These are phyloP conservation scores for Aspergillus spinulosporus DNA, from an alignment of 2,329 filamentous ascomycete genomes.

Conservation along the genomic window DNA sequence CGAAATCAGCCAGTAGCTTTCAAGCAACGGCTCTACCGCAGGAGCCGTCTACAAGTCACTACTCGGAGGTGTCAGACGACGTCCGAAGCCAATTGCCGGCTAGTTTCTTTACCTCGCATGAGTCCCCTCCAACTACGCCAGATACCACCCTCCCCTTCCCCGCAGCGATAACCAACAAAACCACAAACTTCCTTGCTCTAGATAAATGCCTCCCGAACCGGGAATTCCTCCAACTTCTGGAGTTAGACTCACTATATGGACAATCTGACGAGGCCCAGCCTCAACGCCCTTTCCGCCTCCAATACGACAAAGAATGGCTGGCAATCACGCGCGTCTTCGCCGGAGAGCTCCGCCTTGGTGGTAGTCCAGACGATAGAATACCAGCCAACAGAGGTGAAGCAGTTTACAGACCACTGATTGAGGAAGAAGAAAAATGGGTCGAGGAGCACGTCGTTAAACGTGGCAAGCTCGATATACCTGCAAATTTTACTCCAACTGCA, in stretches of 20 bases:
- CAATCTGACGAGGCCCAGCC: constrained; percentile 17
- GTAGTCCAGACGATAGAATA: constrained; percentile 56
- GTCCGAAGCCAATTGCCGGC: constrained; percentile 74
- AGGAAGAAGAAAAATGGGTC: constrained; percentile 74
- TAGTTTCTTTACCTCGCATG: constrained; percentile 61
- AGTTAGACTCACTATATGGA: constrained; percentile 55
- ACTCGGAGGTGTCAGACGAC: constrained; percentile 57
- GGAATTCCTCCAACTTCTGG: constrained; percentile 78
- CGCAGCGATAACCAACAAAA: constrained; percentile 70
- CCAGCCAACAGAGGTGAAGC: constrained; percentile 67
- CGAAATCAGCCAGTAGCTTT: background rate
- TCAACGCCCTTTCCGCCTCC: constrained; percentile 59
- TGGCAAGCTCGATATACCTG: constrained; percentile 67
- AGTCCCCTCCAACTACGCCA: constrained; percentile 26
- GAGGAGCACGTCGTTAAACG: constrained; percentile 68
- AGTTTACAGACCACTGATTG: constrained; percentile 67
- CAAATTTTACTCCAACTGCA: constrained; percentile 76
- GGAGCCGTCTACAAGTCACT: constrained; percentile 9
- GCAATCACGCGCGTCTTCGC: constrained; percentile 86
- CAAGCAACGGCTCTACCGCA: background rate
- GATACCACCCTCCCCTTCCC: constrained; percentile 67
- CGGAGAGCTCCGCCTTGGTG: constrained; percentile 62
- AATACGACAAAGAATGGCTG: constrained; percentile 94
- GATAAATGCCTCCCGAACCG: constrained; percentile 84
- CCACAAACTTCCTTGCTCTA: constrained; percentile 80